Conservation (phyloP, 1,139 yeast species). For the Nakaseomyces glabratus region DNA sequence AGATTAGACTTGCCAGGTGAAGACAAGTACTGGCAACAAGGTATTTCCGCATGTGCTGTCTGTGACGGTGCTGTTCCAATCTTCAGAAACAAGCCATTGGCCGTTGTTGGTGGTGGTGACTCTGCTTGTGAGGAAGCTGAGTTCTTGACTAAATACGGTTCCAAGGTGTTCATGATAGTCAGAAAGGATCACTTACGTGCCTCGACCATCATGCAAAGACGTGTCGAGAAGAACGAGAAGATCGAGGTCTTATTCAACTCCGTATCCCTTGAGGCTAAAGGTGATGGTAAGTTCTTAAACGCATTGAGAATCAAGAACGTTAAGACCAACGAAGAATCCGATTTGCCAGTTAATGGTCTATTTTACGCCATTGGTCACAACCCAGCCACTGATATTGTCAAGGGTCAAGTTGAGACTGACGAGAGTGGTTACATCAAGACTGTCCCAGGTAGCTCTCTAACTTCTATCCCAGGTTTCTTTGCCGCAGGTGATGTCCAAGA, state of each 20-base stretch:
- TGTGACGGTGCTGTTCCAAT: conserved; percentile 99
- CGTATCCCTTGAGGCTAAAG: conserved; percentile 79
- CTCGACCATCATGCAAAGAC: conserved; percentile 90
- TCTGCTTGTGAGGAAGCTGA: conserved; percentile 98
- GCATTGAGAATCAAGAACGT: conserved; percentile 57
- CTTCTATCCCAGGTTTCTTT: conserved; percentile 85
- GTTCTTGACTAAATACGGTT: conserved; percentile 91
- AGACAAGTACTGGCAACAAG: conserved; percentile 97
- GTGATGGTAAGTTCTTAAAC: conserved; percentile 73
- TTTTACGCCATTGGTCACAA: conserved; percentile 97
- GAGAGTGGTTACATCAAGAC: conserved; percentile 83
- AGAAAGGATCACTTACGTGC: conserved; percentile 94
- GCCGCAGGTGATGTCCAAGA: conserved; percentile 99
- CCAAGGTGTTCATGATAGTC: conserved; percentile 85
- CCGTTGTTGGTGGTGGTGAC: conserved; percentile 98
- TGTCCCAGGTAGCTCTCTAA: conserved; percentile 76
- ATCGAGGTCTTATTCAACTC: conserved; percentile 85
- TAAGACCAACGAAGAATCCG: conserved; percentile 57
- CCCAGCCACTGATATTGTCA: conserved; percentile 83
- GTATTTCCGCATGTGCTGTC: conserved; percentile 98
- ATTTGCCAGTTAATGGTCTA: conserved; percentile 77
- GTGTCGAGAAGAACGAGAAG: conserved; percentile 75
- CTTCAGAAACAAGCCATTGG: conserved; percentile 94
- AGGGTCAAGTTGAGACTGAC: conserved; percentile 73
- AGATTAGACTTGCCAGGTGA: conserved; percentile 93